Base-by-base conservation (phyloP, 176 grass and related monocot genomes). In the Pontederia crassipes region DNA sequence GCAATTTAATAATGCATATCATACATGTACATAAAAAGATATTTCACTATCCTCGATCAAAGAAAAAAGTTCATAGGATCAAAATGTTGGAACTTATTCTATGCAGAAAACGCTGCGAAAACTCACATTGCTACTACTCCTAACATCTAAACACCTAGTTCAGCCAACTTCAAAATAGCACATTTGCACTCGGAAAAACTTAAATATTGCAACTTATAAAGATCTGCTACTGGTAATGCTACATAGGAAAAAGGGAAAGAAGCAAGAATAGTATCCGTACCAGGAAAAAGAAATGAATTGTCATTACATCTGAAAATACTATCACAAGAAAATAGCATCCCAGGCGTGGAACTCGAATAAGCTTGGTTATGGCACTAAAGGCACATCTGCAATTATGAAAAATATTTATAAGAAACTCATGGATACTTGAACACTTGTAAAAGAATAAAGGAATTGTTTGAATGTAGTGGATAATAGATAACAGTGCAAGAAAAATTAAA, bases 281-380 rank as follows among this genome's bases (percentile, higher is more conserved):
- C 91, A 90, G 83, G 73, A 90, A 95, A 84, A 95, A 95, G 91
- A 95, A 95, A 80, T 95, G 91, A 72, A 87, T 90, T 54, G 91
- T 95, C 91, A 95, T 95, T 11, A 95, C 83, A 80, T 95, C 91
- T 52, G 91, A 90, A 69, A 95, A 78, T 10, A 95, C 47, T 72
- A 95, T 95, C 49, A 95, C 91, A 74, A 95, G 83, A 79, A 95
- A 95, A 79, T 95, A 95, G 57, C 86, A 89, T 40, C 91, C 86
- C 46, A 95, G 52, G 28, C 86, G 72, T 60, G 91, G 78, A 63
- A 95, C 74, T 15, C 83, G 69, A 47, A 84, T 77, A 73, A 95
- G 72, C 55, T 90, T 90, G 17, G 91, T 90, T 80, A 90, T 80
- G 15, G 86, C 83, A 70, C 91, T 90, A 82, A 95, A 95, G 68